Conservation (phyloP, 2,329 filamentous ascomycete species). For the Phyllosticta citriasiana region DNA sequence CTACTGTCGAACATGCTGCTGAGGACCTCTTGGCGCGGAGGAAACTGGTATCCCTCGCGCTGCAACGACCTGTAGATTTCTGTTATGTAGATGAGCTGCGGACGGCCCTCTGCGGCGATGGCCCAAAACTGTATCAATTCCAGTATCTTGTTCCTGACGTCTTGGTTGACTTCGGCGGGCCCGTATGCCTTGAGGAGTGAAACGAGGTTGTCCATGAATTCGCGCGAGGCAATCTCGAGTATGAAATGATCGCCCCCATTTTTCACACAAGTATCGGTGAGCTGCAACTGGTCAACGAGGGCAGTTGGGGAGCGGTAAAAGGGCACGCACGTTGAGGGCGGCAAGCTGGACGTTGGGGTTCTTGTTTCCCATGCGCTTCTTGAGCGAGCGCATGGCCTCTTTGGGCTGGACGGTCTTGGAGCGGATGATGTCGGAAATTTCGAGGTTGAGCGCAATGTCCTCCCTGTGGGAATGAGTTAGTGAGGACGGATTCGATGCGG, state of each 20-base stretch:
- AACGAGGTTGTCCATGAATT: slow-evolving; percentile 96
- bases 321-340: slow-evolving; percentile 66
- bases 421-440: slow-evolving; percentile 94
- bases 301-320: background rate
- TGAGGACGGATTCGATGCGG: slow-evolving; percentile 6
- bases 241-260: slow-evolving; percentile 96
- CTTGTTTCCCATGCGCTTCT: slow-evolving; percentile 88
- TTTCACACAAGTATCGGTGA: slow-evolving; percentile 97
- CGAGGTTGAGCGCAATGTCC: slow-evolving; percentile 93
- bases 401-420: slow-evolving; percentile 96
- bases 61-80: slow-evolving; percentile 79
- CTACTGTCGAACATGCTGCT: slow-evolving; percentile 97
- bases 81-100: slow-evolving; percentile 74
- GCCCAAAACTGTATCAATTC: slow-evolving; percentile 94
- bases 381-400: slow-evolving; percentile 95
- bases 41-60: slow-evolving; percentile 78
- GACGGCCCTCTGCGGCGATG: slow-evolving; percentile 72
- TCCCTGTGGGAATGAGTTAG: slow-evolving; percentile 49
- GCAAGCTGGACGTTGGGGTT: slow-evolving; percentile 96
- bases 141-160: slow-evolving; percentile 82
- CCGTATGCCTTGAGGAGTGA: slow-evolving; percentile 79
- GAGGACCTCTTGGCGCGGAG: slow-evolving; percentile 75
- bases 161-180: slow-evolving; percentile 62
- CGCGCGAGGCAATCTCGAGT: slow-evolving; percentile 84
- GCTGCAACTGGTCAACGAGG: slow-evolving; percentile 36